phyloP scores from a whole-genome alignment of 441 rosid species.

The Adansonia gregorii region DNA sequence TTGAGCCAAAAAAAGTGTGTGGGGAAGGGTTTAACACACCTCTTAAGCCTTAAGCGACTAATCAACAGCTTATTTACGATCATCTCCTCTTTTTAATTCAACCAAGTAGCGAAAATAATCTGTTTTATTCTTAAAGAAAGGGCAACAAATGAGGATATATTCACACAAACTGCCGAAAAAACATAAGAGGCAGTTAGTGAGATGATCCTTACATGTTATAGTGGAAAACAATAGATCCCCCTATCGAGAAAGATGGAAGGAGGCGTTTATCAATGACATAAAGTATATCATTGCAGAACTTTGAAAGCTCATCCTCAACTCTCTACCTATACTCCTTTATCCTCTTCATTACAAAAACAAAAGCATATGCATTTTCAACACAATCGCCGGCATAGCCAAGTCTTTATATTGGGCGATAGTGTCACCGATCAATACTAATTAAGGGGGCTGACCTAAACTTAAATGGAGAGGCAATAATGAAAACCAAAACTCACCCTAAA shows the following conservation, averaged over 20 bases:
- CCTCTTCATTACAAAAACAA: slow-evolving; percentile 37
- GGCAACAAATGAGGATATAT: not conserved
- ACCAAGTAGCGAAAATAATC: slow-evolving; percentile 84
- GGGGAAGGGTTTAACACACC: not conserved
- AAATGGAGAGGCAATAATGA: too few species aligned
- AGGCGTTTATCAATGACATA: slow-evolving; percentile 73
- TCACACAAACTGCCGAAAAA: not conserved
- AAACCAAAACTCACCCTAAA: too few species aligned
- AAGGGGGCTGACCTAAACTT: too few species aligned
- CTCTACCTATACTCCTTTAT: slow-evolving; percentile 62
- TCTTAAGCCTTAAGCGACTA: not conserved
- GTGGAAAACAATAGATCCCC: too few species aligned
- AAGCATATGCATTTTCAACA: too few species aligned
- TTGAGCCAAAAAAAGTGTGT: too few species aligned
- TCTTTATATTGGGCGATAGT: too few species aligned
- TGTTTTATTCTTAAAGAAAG: slow-evolving; percentile 61
- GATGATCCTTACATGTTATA: slow-evolving; percentile 61
- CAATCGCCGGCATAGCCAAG: too few species aligned
- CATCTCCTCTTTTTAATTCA: slow-evolving; percentile 30
- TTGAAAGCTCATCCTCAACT: slow-evolving; percentile 75
- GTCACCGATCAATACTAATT: too few species aligned
- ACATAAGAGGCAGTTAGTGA: not conserved
- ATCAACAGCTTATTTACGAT: not conserved
- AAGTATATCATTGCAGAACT: slow-evolving; percentile 69
- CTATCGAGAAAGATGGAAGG: slow-evolving; percentile 65